These are phyloP conservation scores for Micractinium conductrix DNA, from an alignment of 139 green algal genomes.

Conservation along the genomic window DNA sequence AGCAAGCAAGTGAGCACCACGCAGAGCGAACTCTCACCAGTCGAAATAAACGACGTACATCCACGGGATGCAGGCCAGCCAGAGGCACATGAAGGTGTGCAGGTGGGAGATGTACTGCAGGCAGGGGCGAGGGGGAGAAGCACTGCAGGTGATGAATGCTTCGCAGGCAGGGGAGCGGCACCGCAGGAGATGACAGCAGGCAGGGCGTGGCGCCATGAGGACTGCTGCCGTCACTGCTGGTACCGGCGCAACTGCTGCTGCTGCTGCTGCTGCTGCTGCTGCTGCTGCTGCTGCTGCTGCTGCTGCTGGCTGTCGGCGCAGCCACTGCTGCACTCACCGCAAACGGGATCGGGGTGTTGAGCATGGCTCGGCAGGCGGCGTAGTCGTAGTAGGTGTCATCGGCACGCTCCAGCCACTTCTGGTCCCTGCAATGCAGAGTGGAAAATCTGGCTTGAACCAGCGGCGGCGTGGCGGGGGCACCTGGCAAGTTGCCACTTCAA, in stretches of 20 bases:
- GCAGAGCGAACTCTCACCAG: constrained; percentile 8
- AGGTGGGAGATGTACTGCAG: constrained; percentile 16
- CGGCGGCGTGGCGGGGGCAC: too few species aligned
- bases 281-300: not conserved
- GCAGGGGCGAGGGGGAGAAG: not conserved
- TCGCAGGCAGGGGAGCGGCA: not conserved
- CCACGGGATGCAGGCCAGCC: constrained; percentile 26
- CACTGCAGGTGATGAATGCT: too few species aligned
- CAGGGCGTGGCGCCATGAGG: not conserved
- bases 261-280: not conserved
- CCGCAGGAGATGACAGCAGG: not conserved
- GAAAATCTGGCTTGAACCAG: too few species aligned
- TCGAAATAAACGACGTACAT: not conserved
- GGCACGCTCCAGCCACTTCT: not conserved
- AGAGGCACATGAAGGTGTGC: constrained; percentile 36
- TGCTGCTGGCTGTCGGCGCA: too few species aligned
- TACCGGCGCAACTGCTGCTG: not conserved
- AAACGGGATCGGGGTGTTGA: constrained; percentile 4
- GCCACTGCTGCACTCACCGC: not conserved
- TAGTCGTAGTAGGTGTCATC: not conserved
- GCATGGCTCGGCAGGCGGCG: not conserved
- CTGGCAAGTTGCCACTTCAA: too few species aligned
- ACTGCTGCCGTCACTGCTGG: not conserved
- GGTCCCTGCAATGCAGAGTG: not conserved
- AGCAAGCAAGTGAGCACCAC: not conserved